A percentile compares a stretch with the other conserved stretches of the same genome.
Evolutionary conservation across 1,284 basidiomycete genomes (phyloP).

Genomic region (Mycena sp.): DNA sequence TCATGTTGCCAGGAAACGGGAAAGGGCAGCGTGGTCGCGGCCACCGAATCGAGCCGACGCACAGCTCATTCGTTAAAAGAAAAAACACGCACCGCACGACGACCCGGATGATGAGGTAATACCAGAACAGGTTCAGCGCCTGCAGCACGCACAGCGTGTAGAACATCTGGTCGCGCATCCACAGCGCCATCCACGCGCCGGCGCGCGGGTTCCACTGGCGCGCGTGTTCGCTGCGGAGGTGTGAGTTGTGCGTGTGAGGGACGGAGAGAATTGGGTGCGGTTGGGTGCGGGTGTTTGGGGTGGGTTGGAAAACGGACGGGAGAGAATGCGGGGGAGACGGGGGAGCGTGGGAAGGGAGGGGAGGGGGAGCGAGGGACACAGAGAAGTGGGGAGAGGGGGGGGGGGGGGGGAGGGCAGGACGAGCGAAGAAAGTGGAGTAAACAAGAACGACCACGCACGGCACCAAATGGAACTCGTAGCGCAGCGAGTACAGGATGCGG

Average conservation of each 20-base stretch:
- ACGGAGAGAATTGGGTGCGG: background rate
- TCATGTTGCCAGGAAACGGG: no score
- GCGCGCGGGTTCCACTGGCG: constrained; percentile 49
- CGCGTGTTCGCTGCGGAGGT: background rate
- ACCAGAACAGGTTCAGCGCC: constrained; percentile 92
- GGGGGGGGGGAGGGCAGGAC: background rate
- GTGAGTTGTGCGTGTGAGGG: background rate
- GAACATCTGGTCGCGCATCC: constrained; percentile 91
- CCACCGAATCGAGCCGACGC: no score
- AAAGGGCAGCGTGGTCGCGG: no score
- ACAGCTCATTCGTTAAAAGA: no score
- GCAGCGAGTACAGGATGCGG: constrained; percentile 88
- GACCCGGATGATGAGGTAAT: constrained; percentile 82
- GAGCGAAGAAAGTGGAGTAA: no score
- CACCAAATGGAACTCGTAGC: constrained; percentile 80
- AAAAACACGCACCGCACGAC: constrained; percentile 54
- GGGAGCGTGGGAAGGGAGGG: background rate
- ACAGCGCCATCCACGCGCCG: constrained; percentile 78
- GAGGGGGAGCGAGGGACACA: no score
- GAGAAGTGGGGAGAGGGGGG: no score
- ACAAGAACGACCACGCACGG: constrained; percentile 64
- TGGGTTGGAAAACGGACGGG: no score
- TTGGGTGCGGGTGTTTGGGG: no score
- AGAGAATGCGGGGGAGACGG: no score
- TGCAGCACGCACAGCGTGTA: constrained; percentile 80